Evolutionary conservation across 2,329 filamentous ascomycete genomes (phyloP), one percentile per base, ranked within the genome.

Genomic region (Aspergillus terreus): DNA sequence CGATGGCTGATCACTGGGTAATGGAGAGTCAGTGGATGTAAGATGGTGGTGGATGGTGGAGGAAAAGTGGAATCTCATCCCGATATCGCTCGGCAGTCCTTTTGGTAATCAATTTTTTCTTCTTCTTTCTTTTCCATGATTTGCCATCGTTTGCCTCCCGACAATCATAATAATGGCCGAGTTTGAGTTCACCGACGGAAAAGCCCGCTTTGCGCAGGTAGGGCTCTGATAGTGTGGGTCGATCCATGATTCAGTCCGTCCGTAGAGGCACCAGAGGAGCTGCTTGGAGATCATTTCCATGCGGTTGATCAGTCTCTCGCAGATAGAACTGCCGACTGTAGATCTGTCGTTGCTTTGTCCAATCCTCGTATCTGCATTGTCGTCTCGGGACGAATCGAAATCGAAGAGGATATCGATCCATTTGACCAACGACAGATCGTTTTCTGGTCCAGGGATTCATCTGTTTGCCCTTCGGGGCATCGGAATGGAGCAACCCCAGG

Each of bases 81-180:
- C 65, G 64, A 67, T 65, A 65, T 67, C 65, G 65, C 65, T 30
- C 27, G 27, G 7, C 27, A 4, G 27, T 30, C 48, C 42, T 44
- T 56, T 61, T 61, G 32, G 45, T 33, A 47, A 41, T 19, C 42
- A 15, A 14, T 46, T 43, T 23, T 30, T 45, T 45, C 17, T 21
- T 23, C 7, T 23, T 23, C 40, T 32, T 32, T 36, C 44, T 46
- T 10, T 47, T 45, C 46, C 38, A 52, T 50, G 25, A 15, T 27
- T 38, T 44, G 47, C 12, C 27, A 30, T 30, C 7, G 27, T 30
- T 30, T 30, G 27, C 27, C 27, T 30, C 27, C 27, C 7, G 27
- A 30, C 7, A 11, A 30, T 19, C 2, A 19, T 19, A 19, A 19
- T 19, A 3, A 19, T 23, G 23, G 10, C 11, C 33, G 38, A 15